A percentile compares a stretch with the other conserved stretches of the same genome.
Conservation (phyloP, 345 rosid species). For the Bretschneidera sinensis region DNA sequence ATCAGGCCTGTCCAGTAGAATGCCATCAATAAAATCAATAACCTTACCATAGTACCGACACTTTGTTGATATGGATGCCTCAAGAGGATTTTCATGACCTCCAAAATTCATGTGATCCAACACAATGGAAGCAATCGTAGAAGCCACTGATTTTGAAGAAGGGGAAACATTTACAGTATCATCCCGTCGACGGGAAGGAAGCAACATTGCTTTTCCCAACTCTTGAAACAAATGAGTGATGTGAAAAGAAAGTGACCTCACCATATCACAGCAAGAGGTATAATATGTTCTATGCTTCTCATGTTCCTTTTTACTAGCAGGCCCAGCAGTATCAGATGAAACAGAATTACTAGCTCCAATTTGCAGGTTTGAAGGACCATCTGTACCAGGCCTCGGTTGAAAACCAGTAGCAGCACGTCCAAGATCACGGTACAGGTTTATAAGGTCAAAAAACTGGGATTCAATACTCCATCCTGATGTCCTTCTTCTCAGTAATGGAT, state of each 20-base stretch:
- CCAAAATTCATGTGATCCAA: constrained; percentile 75
- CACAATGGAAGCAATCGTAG: constrained; percentile 72
- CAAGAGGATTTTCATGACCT: constrained; percentile 50
- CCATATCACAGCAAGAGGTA: constrained; percentile 89
- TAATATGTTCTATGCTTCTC: constrained; percentile 77
- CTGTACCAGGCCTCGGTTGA: constrained; percentile 56
- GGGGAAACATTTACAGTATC: constrained; percentile 77
- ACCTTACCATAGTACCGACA: constrained; percentile 95
- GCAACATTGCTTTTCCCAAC: constrained; percentile 89
- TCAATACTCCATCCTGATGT: constrained; percentile 76
- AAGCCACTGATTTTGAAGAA: constrained; percentile 76
- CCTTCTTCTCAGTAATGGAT: constrained; percentile 86
- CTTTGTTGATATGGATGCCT: constrained; percentile 68
- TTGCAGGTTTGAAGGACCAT: constrained; percentile 38
- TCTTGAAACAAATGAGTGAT: constrained; percentile 90
- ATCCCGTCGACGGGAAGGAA: constrained; percentile 93
- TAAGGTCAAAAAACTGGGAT: constrained; percentile 89
- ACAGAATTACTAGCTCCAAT: constrained; percentile 44
- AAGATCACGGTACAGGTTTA: constrained; percentile 84
- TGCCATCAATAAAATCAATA: constrained; percentile 77
- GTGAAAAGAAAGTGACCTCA: constrained; percentile 81
- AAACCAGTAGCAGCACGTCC: constrained; percentile 73
- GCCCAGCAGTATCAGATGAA: constrained; percentile 43
- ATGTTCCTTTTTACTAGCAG: constrained; percentile 45
- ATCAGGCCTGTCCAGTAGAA: constrained; percentile 84